These are phyloP conservation scores for Pholiota microspora DNA, from an alignment of 768 basidiomycete species.

Conservation along the genomic window DNA sequence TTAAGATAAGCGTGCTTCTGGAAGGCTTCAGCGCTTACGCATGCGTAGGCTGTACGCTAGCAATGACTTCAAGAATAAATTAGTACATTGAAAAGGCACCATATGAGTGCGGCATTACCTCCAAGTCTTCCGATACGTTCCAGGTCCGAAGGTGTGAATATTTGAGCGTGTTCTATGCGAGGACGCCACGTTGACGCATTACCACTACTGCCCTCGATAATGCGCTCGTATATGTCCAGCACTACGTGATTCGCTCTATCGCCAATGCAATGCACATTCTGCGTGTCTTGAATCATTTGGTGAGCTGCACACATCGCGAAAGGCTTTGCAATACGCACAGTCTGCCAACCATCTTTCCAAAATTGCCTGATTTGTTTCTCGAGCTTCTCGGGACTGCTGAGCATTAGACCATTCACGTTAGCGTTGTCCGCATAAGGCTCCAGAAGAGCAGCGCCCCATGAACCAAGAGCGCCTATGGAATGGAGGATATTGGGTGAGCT, in stretches of 20 bases:
- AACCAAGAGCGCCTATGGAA: conserved; percentile 76
- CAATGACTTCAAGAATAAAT: conserved; percentile 57
- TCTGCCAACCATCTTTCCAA: conserved; percentile 78
- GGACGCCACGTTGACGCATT: conserved; percentile 57
- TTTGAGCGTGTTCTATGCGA: conserved; percentile 92
- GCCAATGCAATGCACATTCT: conserved; percentile 90
- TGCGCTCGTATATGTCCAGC: conserved; percentile 78
- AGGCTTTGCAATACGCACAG: conserved; percentile 46
- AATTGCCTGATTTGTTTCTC: conserved; percentile 55
- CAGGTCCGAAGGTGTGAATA: conserved; percentile 71
- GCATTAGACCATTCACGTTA: conserved; percentile 67
- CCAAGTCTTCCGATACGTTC: conserved; percentile 68
- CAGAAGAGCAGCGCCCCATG: conserved; percentile 87
- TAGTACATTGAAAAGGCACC: not conserved
- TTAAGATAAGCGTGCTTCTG: not conserved
- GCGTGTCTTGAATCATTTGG: not conserved
- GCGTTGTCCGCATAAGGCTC: conserved; percentile 84
- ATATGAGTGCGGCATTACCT: conserved; percentile 36
- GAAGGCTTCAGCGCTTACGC: conserved; percentile 47
- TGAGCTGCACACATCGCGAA: not conserved
- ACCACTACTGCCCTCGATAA: conserved; percentile 38
- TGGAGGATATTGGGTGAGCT: not conserved
- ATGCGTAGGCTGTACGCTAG: conserved; percentile 92
- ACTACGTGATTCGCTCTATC: conserved; percentile 85
- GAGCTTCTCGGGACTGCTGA: conserved; percentile 51